Base-by-base conservation (phyloP, 1,284 basidiomycete species). In the Cystobasidium pallidum region DNA sequence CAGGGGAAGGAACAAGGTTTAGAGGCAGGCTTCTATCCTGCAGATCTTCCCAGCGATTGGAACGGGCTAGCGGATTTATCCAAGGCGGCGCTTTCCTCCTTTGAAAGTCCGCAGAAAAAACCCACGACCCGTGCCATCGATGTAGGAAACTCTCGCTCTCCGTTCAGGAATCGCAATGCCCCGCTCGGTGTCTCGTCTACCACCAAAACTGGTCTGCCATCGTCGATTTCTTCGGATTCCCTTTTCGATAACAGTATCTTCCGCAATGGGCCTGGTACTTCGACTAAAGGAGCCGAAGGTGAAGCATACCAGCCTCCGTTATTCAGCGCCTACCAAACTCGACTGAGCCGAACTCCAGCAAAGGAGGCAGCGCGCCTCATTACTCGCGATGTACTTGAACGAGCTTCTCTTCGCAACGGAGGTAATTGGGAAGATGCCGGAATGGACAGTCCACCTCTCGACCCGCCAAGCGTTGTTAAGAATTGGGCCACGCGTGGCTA, bases 31-130 rank as follows among this genome's bases (percentile, higher is more conserved):
- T 59, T 59, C 21, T 54, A 55, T 28, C 63, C 70, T 34, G 8
- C 21, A 28, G 76, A 76, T 45, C 45, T 76, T 0, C 75, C 76
- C 13, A 67, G 70, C 26, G 65, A 75, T 43, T 78, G 78, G 78
- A 62, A 78, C 64, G 78, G 78, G 0, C 57, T 78, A 47, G 78
- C 77, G 17, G 74, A 78, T 58, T 67, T 78, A 7, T 75, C 76
- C 1, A 65, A 71, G 17, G 58, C 72, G 19, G 58, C 74, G 6
- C 58, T 75, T 24, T 55, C 65, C 8, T 52, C 74, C n/a, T 75
- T 70, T 28, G 70, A 72, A 11, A 58, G 49, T 24, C 70, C 70
- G 11, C 63, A 66, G 30, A 72, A 66, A 64, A 45, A 34, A 21
- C n/a, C 63, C 36, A 15, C 61, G 1, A 15, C 41, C 1, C 63